phyloP scores from a whole-genome alignment of 1,139 yeast species.

The Pichia sp. region DNA sequence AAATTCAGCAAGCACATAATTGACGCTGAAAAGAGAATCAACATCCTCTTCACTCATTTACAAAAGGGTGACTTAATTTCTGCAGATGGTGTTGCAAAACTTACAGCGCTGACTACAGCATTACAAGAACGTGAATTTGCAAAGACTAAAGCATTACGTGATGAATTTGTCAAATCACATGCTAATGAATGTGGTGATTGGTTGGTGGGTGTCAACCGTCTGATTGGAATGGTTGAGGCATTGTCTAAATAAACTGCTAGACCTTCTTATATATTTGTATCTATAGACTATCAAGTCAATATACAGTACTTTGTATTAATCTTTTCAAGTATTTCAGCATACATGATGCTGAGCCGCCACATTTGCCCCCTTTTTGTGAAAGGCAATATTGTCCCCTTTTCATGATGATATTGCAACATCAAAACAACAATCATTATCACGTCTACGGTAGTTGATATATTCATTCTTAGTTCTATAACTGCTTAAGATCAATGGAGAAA shows the following conservation, averaged over 20 bases:
- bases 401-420: no score
- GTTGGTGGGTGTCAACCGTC: slow-evolving; percentile 88
- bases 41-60: slow-evolving; percentile 71
- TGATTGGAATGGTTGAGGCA: slow-evolving; percentile 54
- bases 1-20: slow-evolving; percentile 64
- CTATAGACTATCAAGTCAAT: no score
- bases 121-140: slow-evolving; percentile 50
- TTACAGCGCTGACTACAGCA: slow-evolving; percentile 45
- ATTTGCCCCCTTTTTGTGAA: no score
- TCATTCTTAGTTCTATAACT: no score
- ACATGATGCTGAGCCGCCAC: no score
- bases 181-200: slow-evolving; percentile 82
- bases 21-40: slow-evolving; percentile 79
- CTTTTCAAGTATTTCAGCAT: no score
- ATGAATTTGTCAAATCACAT: slow-evolving; percentile 57
- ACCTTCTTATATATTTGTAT: neutral
- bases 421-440: no score
- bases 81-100: slow-evolving; percentile 45
- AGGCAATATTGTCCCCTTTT: no score
- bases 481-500: slow-evolving; percentile 1
- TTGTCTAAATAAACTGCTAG: slow-evolving; percentile 3
- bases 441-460: no score
- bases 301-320: no score
- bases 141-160: slow-evolving; percentile 50
- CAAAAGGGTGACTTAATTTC: slow-evolving; percentile 66